These are phyloP conservation scores for Oidium heveae DNA, from an alignment of 2,329 filamentous ascomycete species.

Conservation along the genomic window DNA sequence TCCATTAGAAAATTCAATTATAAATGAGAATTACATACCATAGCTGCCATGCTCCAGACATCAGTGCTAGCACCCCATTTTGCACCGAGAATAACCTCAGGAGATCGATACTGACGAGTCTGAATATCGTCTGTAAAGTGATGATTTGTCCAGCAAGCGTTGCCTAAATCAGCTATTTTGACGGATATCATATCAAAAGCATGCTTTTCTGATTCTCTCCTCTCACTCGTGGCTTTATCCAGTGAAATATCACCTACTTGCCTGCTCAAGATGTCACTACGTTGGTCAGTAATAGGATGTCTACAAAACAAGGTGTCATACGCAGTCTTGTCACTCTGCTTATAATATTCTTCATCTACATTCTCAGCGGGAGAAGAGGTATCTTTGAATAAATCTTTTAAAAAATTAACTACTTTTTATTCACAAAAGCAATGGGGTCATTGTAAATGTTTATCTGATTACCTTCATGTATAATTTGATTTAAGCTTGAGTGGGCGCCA, in stretches of 20 bases:
- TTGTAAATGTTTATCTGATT: slow-evolving; percentile 13
- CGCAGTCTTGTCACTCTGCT: slow-evolving; percentile 81
- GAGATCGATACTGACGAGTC: slow-evolving; percentile 87
- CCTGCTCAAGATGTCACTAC: slow-evolving; percentile 64
- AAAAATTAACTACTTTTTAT: too few relatives aligned
- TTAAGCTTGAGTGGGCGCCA: slow-evolving; percentile 48
- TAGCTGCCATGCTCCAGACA: slow-evolving; percentile 98
- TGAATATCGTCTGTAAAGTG: slow-evolving; percentile 99
- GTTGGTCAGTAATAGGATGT: slow-evolving; percentile 3
- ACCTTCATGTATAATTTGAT: slow-evolving; percentile 66
- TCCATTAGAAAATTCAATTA: background rate
- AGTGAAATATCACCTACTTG: slow-evolving; percentile 90
- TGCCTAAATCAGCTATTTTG: slow-evolving; percentile 95
- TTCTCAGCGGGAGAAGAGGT: slow-evolving; percentile 24
- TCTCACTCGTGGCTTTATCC: slow-evolving; percentile 48
- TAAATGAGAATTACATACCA: slow-evolving; percentile 36
- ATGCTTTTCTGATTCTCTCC: slow-evolving; percentile 30
- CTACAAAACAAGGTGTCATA: slow-evolving; percentile 22
- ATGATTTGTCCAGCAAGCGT: slow-evolving; percentile 95
- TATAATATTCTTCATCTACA: slow-evolving; percentile 39
- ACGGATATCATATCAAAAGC: slow-evolving; percentile 49
- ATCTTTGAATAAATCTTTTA: slow-evolving; percentile 18
- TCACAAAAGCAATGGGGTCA: too few relatives aligned
- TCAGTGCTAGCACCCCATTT: slow-evolving; percentile 99
- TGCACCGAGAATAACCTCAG: slow-evolving; percentile 83